Conservation (phyloP, 129 eudicot species). For the Solidago caesia region DNA sequence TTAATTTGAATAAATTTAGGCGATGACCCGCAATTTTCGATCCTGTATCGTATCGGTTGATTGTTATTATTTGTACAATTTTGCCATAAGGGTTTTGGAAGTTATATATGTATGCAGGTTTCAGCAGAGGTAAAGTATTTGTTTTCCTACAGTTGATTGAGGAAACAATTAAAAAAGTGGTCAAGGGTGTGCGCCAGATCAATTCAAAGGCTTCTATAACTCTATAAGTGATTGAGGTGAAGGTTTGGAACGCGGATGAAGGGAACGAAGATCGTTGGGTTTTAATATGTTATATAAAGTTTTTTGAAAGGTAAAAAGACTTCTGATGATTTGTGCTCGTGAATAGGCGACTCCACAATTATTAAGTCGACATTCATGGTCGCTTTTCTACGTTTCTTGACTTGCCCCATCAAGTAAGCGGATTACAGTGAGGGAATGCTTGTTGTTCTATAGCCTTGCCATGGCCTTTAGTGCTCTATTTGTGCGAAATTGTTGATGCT, state of each 20-base stretch:
- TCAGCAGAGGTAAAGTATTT: constrained; percentile 21
- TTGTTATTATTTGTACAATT: background rate
- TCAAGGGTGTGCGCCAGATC: too few species aligned
- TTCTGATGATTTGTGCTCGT: too few species aligned
- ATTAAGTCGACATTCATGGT: too few species aligned
- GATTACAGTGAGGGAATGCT: too few species aligned
- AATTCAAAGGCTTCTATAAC: too few species aligned
- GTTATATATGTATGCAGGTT: constrained; percentile 10
- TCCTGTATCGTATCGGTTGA: background rate
- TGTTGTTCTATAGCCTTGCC: too few species aligned
- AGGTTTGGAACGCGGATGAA: background rate
- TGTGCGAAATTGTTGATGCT: background rate
- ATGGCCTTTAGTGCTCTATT: background rate
- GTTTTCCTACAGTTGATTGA: constrained; percentile 29
- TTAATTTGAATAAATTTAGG: too few species aligned
- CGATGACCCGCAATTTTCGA: too few species aligned
- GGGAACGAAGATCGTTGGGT: background rate
- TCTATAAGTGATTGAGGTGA: background rate
- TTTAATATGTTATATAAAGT: background rate
- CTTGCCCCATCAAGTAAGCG: too few species aligned
- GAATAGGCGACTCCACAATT: too few species aligned
- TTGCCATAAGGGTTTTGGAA: background rate
- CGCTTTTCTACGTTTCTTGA: too few species aligned
- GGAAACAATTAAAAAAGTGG: constrained; percentile 4
- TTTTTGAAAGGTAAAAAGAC: background rate